Conservation (phyloP, 345 rosid species). For the Passiflora organensis region DNA sequence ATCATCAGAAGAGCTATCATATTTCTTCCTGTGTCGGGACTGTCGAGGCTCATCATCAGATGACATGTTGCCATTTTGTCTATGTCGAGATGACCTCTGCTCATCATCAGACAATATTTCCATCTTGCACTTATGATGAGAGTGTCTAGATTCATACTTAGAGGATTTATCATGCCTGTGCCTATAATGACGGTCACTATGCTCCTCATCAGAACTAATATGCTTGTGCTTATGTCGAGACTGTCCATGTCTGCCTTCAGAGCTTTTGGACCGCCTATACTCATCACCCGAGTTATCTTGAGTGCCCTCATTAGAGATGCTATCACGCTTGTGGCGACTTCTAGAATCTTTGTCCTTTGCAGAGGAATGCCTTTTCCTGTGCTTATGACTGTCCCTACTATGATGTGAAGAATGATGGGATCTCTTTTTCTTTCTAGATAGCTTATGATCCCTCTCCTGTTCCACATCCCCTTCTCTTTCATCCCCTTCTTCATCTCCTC, state of each 20-base stretch:
- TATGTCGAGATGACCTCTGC: constrained; percentile 15
- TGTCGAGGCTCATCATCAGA: constrained; percentile 4
- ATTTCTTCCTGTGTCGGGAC: constrained; percentile 15
- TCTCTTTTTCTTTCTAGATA: constrained; percentile 39
- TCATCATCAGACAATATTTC: constrained; percentile 34
- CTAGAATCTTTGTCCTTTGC: constrained; percentile 39
- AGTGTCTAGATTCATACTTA: constrained; percentile 4
- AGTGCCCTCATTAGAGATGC: constrained; percentile 31
- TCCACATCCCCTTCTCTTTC: constrained; percentile 21
- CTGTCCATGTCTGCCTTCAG: constrained; percentile 9
- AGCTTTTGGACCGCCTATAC: constrained; percentile 13
- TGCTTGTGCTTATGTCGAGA: constrained; percentile 27
- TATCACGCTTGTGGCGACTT: constrained; percentile 26
- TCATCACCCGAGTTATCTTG: constrained; percentile 3
- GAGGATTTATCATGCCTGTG: neutral
- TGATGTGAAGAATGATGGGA: constrained; percentile 39
- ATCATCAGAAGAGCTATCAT: constrained; percentile 22
- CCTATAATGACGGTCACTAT: constrained; percentile 13
- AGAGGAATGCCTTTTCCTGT: constrained; percentile 44
- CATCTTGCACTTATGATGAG: constrained; percentile 18
- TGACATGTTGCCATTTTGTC: neutral
- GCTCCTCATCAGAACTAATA: constrained; percentile 38
- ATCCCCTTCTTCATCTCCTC: constrained; percentile 34
- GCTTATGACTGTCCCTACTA: constrained; percentile 45
- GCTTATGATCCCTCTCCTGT: constrained; percentile 39